These are phyloP conservation scores for Chaetomium fimeti DNA, from an alignment of 495 filamentous ascomycete species.

Conservation along the genomic window DNA sequence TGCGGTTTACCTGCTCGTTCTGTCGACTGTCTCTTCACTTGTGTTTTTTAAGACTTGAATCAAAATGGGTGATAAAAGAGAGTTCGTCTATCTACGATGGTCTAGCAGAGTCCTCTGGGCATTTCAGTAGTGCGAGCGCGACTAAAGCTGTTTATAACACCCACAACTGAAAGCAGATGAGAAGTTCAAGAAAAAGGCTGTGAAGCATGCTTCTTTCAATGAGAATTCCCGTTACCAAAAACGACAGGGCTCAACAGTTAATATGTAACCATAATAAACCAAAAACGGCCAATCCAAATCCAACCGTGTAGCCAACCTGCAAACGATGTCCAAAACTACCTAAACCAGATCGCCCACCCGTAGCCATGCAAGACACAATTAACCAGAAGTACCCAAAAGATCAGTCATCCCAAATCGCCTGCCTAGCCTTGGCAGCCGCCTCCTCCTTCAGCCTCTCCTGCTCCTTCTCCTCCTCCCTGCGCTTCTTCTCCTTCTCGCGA, in stretches of 20 bases:
- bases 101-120: too few species aligned
- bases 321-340: background rate
- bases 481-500: slow-evolving; percentile 80
- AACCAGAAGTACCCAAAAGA: background rate
- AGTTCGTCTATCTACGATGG: too few species aligned
- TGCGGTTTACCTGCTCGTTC: background rate
- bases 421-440: slow-evolving; percentile 68
- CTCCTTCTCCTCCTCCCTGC: slow-evolving; percentile 69
- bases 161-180: too few species aligned
- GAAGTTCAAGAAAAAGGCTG: too few species aligned
- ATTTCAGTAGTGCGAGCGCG: too few species aligned
- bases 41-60: too few species aligned
- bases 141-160: too few species aligned
- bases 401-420: slow-evolving; percentile 81
- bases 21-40: too few species aligned
- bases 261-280: background rate
- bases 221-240: too few species aligned
- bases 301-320: background rate
- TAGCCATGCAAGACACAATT: background rate
- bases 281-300: background rate
- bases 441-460: slow-evolving; percentile 60
- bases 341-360: background rate
- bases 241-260: too few species aligned
- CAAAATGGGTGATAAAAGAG: too few species aligned
- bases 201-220: background rate